Evolutionary conservation across 1,139 yeast species (phyloP), one percentile per base, ranked within the genome.

Genomic region (Yamadazyma buinensis): DNA sequence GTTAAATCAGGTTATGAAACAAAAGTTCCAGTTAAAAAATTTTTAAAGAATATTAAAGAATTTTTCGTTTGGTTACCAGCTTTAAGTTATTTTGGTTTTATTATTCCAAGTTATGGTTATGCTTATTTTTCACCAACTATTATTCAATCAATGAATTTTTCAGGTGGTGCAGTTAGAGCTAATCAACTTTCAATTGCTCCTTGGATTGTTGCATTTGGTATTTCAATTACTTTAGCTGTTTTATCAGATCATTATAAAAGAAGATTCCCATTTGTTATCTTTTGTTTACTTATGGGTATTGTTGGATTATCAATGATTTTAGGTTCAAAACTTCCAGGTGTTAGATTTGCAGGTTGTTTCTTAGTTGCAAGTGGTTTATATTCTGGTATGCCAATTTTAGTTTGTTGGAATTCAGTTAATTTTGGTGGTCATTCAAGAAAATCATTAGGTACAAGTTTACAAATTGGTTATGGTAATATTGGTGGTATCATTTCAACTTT

Each of bases 401-500:
- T 84, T 15, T 83, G 94, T 58, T 80, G 90, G 86, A 66, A 67
- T 13, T 72, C 82, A 12, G 67, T 82, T 52, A 81, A 81, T 51
- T 73, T 76, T 45, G 77, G 82, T 8, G 87, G 90, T 25, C 90
- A 83, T 52, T 61, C 77, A 37, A 68, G 90, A 54, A 79, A 81
- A 46, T 68, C 84, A 23, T 81, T 82, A 15, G 86, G 85, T 34
- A 76, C 87, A 13, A 87, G 85, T 2, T 79, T 80, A 71, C 84
- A 80, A 50, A 75, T 84, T 46, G 94, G 92, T 2, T 82, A 83
- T 53, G 94, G 92, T 43, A 84, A 84, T 58, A 80, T 82, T 51
- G 94, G 94, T 42, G 94, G 92, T 50, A 84, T 84, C 51, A 74
- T 84, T 42, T 67, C 90, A 11, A 77, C 88, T 2, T 82, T 70